A percentile compares a stretch with the other conserved stretches of the same genome.
phyloP scores from a whole-genome alignment of 352 stramenopile genomes.

The Blastocystis sp. region DNA sequence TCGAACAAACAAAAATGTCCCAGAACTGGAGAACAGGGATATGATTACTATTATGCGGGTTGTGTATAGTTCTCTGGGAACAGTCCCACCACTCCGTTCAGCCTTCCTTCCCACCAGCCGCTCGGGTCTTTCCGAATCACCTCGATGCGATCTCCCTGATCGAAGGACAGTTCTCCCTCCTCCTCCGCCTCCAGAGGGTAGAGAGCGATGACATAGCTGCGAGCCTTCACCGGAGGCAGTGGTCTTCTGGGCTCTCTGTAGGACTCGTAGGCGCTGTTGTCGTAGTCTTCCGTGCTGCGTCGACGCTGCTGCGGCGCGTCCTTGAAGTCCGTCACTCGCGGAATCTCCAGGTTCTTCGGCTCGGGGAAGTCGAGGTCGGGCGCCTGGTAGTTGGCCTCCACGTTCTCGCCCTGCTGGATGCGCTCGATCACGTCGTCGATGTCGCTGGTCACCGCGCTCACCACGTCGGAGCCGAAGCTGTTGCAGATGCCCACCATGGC shows the following conservation, averaged over 20 bases:
- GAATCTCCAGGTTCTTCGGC: constrained; percentile 5
- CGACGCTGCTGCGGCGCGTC: not conserved
- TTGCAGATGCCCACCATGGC: constrained; percentile 35
- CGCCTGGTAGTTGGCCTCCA: constrained; percentile 7
- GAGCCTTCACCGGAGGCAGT: not conserved
- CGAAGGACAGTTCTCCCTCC: constrained; percentile 61
- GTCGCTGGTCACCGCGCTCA: constrained; percentile 33
- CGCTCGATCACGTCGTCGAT: constrained; percentile 41
- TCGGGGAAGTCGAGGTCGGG: constrained; percentile 25
- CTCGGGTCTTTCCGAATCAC: constrained; percentile 63
- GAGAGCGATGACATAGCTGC: constrained; percentile 31
- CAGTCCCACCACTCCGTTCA: constrained; percentile 43
- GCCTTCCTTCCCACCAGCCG: constrained; percentile 64
- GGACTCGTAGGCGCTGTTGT: constrained; percentile 16
- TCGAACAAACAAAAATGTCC: constrained; percentile 5
- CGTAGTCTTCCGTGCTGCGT: not conserved
- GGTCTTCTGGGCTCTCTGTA: not conserved
- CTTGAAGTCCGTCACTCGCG: not conserved
- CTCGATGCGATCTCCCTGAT: constrained; percentile 59
- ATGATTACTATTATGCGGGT: constrained; percentile 14
- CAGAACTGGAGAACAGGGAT: constrained; percentile 51
- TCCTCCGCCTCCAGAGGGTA: constrained; percentile 63
- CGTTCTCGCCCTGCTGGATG: constrained; percentile 37
- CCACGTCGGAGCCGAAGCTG: not conserved
- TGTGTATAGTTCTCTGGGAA: constrained; percentile 63